Conservation (phyloP, 2,329 filamentous ascomycete genomes). For the Grosmannia clavigera region DNA sequence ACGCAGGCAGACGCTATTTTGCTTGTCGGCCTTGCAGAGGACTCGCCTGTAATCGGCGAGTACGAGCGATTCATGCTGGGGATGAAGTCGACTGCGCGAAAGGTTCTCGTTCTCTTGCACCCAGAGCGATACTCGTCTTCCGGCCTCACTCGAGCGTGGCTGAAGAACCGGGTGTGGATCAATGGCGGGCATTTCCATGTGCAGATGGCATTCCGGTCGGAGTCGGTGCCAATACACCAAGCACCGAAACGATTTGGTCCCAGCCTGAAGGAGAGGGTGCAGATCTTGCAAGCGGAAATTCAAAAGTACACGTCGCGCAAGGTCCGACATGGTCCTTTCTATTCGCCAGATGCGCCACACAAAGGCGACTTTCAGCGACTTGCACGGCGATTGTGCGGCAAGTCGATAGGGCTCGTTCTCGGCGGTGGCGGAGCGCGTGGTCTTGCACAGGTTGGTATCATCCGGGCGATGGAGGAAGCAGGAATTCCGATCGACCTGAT, state of each 20-base stretch:
- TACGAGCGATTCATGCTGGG: slow-evolving; percentile 94
- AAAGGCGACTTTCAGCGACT: slow-evolving; percentile 96
- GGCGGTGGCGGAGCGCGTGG: slow-evolving; percentile 88
- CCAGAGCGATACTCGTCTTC: slow-evolving; percentile 75
- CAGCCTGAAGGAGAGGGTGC: slow-evolving; percentile 81
- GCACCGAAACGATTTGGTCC: slow-evolving; percentile 69
- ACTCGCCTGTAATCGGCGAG: slow-evolving; percentile 81
- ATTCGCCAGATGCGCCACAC: slow-evolving; percentile 81
- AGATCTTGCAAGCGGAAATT: slow-evolving; percentile 91
- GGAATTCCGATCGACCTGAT: slow-evolving; percentile 93
- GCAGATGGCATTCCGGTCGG: slow-evolving; percentile 79
- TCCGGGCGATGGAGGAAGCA: slow-evolving; percentile 87
- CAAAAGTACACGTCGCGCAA: slow-evolving; percentile 96
- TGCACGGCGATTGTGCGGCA: slow-evolving; percentile 79
- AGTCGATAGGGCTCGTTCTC: slow-evolving; percentile 85
- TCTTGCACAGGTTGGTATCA: slow-evolving; percentile 86
- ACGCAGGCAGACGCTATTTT: slow-evolving; percentile 93
- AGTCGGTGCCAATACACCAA: slow-evolving; percentile 63
- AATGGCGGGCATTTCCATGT: slow-evolving; percentile 97
- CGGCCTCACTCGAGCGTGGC: slow-evolving; percentile 77
- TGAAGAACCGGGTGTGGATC: slow-evolving; percentile 91
- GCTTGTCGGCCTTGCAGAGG: slow-evolving; percentile 80
- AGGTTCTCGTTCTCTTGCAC: slow-evolving; percentile 83
- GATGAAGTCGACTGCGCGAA: slow-evolving; percentile 92
- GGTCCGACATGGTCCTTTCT: slow-evolving; percentile 77